Conservation (phyloP, 495 filamentous ascomycete genomes). For the Hypoxylon cercidicola region DNA sequence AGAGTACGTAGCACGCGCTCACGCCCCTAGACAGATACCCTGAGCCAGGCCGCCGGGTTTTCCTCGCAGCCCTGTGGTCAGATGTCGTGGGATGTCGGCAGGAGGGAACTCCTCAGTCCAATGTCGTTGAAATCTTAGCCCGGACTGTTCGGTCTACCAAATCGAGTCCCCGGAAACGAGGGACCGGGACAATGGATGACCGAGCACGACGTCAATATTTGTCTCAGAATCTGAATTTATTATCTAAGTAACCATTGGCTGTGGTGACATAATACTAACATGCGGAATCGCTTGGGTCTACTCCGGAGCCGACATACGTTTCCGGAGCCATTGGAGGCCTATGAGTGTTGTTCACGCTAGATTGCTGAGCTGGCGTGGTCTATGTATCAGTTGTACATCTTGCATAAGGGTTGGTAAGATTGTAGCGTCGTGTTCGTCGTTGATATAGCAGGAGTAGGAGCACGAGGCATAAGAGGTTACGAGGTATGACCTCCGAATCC, state of each 20-base stretch:
- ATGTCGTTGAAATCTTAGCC: constrained; percentile 11
- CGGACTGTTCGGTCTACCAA: constrained; percentile 25
- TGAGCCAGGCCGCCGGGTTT: constrained; percentile 32
- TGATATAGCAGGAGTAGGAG: background rate
- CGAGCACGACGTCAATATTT: constrained; percentile 19
- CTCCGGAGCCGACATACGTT: constrained; percentile 20
- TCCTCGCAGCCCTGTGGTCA: constrained; percentile 20
- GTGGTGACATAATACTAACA: constrained; percentile 9
- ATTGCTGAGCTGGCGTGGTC: constrained; percentile 13
- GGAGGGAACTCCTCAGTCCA: background rate
- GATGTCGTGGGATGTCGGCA: constrained; percentile 15
- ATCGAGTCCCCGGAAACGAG: constrained; percentile 8
- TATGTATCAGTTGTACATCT: constrained; percentile 14
- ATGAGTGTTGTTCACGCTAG: constrained; percentile 16
- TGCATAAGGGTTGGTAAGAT: constrained; percentile 21
- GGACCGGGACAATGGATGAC: constrained; percentile 21
- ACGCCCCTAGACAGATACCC: constrained; percentile 13
- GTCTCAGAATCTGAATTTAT: constrained; percentile 1
- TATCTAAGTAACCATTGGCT: constrained; percentile 2
- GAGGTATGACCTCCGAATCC: constrained; percentile 16
- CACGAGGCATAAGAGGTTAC: constrained; percentile 25
- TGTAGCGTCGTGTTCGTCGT: constrained; percentile 35
- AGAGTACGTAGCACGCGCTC: constrained; percentile 21
- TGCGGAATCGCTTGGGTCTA: constrained; percentile 5
- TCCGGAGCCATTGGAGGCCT: constrained; percentile 4